Base-by-base conservation (phyloP, 805 yeast species). In the Wickerhamiella vanderwaltii region DNA sequence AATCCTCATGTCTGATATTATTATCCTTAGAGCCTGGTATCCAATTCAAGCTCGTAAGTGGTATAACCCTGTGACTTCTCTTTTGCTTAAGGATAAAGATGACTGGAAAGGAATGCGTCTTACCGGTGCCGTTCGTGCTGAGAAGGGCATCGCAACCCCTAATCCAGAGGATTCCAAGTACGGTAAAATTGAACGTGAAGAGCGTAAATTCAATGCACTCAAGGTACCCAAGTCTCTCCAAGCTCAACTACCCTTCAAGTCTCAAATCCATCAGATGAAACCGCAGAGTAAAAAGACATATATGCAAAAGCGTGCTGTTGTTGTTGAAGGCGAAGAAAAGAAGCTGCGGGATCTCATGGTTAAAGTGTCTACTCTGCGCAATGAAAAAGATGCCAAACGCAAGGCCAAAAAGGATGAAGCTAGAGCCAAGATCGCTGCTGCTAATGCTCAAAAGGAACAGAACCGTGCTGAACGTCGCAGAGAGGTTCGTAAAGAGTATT, bases 31-130 rank as follows among this genome's bases (percentile, higher is more conserved):
- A 58, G 87, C 97, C 3, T 91, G 98, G 98, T 87, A 86, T 59
- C 97, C 97, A 1, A 93, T 91, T 29, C 77, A 73, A 49, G 82
- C 91, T 12, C 80, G 88, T 61, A 77, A 77, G 59, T 91, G 85
- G 63, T 93, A 88, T 63, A 93, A 91, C 57, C 97, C 97, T 1
- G 97, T 91, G 16, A 82, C 96, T 0, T 91, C 98, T 1, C 67
- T 88, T 57, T 68, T 93, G 53, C 62, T 87, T 45, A 57, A 66
- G 26, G 74, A 85, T 50, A 91, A 91, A 63, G 67, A 70, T 24
- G 83, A 83, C 54, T 91, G 99, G 99, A 73, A 73, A 55, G 99
- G 99, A 48, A 86, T 91, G 94, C 74, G 94, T 57, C 68, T 88
- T 47, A 91, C 96, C 0, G 98, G 98, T 44, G 80, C 80, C 54